Evolutionary conservation across 2,329 filamentous ascomycete genomes (phyloP), one percentile per base, ranked within the genome.

Genomic region (Xylaria sp.): DNA sequence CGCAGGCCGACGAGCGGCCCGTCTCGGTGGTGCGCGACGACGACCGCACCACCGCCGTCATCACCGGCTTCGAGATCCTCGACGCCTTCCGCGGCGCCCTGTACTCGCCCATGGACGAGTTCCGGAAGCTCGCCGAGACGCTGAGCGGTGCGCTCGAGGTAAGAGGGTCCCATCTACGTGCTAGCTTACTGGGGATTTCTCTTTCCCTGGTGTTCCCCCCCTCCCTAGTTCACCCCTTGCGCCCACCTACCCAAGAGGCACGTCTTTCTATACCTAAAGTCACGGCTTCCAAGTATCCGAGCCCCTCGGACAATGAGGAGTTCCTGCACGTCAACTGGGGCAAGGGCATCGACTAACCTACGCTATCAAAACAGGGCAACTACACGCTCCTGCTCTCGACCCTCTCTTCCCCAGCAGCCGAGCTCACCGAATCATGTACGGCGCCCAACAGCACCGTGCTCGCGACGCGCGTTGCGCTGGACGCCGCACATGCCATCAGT

Each of bases 11-110:
- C 38, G 50, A 59, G 1, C 50, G 50, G 0, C 74, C 71, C 13
- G 56, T 67, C 1, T 39, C 61, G 0, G 52, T 59, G 39, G 45
- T 71, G 1, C 37, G 50, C 7, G 54, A 62, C 16, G 63, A 62
- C 6, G 56, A 62, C 17, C 65, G 59, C 16, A 47, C 52, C 34
- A 48, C 66, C 21, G 56, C 64, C 16, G 49, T 69, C 40, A 57
- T 77, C 42, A 73, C 68, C 1, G 64, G 66, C 3, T 47, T 52
- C 29, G 72, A 75, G 29, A 53, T 76, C 17, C 60, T 60, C 22
- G 9, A 34, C 16, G 37, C 68, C 11, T 63, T 76, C 48, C 53
- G 59, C 19, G 1, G 0, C 1, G 53, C 66, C 1, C 46, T 76
- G 22, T 77, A 76, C 60, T 13, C n/a, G 0, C 69, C 71, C 4